Conservation (phyloP, 805 yeast species). For the Metschnikowia kofuensis region DNA sequence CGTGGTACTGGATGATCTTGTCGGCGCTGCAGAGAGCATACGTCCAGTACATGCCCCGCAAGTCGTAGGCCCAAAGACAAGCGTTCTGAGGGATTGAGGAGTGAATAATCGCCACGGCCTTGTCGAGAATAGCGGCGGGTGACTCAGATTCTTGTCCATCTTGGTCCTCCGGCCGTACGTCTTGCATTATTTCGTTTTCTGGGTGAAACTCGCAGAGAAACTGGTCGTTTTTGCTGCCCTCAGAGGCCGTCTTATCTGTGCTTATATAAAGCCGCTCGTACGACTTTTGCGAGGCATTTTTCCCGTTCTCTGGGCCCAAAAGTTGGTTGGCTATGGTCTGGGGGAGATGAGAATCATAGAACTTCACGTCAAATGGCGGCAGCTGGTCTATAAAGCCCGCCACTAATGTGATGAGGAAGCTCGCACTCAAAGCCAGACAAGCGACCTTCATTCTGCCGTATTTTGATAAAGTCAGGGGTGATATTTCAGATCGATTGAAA, state of each 20-base stretch:
- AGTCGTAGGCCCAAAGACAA: slow-evolving; percentile 18
- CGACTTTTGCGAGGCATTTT: background rate
- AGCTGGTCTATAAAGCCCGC: background rate
- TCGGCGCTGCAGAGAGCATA: slow-evolving; percentile 50
- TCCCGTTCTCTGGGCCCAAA: background rate
- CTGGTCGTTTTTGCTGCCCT: slow-evolving; percentile 1
- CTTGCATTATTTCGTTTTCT: background rate
- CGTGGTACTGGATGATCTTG: slow-evolving; percentile 49
- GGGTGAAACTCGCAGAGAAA: slow-evolving; percentile 15
- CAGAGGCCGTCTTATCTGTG: background rate
- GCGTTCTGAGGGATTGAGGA: slow-evolving; percentile 4
- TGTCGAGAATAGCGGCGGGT: slow-evolving; percentile 9
- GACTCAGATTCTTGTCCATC: slow-evolving; percentile 2
- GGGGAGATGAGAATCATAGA: slow-evolving; percentile 11
- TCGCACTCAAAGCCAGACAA: no score
- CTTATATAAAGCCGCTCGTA: slow-evolving; percentile 5
- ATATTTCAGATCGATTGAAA: no score
- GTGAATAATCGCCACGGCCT: slow-evolving; percentile 13
- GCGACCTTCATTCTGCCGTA: background rate
- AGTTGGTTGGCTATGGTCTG: slow-evolving; percentile 11
- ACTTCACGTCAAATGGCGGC: slow-evolving; percentile 9
- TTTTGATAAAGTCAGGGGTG: no score
- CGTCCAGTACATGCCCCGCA: slow-evolving; percentile 50
- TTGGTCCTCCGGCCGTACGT: no score
- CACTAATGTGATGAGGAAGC: background rate